A percentile compares a stretch with the other conserved stretches of the same genome.
Conservation (phyloP, 2,329 filamentous ascomycete species). For the Verticillium klebahnii region DNA sequence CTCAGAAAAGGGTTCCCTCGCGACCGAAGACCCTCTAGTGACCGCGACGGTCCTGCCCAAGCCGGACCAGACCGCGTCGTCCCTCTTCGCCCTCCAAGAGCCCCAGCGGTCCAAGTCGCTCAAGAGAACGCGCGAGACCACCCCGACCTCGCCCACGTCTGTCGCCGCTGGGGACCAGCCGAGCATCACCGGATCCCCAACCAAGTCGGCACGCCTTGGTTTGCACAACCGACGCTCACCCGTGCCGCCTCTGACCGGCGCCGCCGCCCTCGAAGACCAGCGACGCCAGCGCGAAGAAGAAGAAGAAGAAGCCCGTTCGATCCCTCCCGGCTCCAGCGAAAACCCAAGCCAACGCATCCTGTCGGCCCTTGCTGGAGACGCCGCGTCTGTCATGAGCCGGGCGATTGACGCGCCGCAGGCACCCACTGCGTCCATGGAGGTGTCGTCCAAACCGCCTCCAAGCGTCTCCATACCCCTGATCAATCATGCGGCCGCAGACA, state of each 20-base stretch:
- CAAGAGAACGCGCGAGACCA: conserved; percentile 38
- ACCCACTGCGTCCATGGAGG: conserved; percentile 38
- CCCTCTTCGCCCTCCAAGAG: not conserved
- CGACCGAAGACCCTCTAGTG: conserved; percentile 44
- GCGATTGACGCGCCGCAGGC: conserved; percentile 47
- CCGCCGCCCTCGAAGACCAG: conserved; percentile 50
- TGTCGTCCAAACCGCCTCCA: conserved; percentile 25
- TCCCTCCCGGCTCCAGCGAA: conserved; percentile 42
- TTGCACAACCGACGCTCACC: conserved; percentile 38
- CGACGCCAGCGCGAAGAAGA: conserved; percentile 37
- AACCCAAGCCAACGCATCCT: conserved; percentile 51
- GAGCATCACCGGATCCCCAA: conserved; percentile 38
- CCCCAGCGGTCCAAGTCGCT: conserved; percentile 29
- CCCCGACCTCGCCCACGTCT: conserved; percentile 25
- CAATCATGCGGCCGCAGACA: conserved; percentile 29
- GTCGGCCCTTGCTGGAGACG: conserved; percentile 49
- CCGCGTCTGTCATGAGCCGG: conserved; percentile 48
- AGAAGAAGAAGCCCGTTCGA: conserved; percentile 32
- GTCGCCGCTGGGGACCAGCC: conserved; percentile 2
- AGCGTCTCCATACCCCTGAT: conserved; percentile 19
- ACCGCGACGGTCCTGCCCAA: conserved; percentile 17
- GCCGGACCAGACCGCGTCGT: not conserved
- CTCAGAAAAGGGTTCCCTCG: conserved; percentile 47
- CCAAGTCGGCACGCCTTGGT: conserved; percentile 49
- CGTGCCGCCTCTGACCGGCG: conserved; percentile 42